Percentiles rank a stretch among this genome's conserved stretches.
phyloP scores from a whole-genome alignment of 179 eudicot genomes.

The Silene noctiflora region DNA sequence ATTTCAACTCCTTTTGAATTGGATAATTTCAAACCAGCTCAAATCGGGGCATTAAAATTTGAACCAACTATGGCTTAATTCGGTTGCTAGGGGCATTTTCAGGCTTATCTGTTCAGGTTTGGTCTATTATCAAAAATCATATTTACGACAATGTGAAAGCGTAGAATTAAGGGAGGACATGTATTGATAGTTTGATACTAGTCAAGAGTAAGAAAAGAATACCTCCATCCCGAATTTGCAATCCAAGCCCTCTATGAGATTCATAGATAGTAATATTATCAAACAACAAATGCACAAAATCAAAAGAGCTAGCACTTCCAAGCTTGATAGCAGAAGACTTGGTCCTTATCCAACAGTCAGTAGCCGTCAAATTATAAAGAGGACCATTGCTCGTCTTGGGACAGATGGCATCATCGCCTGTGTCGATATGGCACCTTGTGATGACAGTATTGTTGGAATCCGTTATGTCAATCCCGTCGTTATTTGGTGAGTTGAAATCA shows the following conservation, averaged over 20 bases:
- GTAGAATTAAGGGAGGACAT: not conserved
- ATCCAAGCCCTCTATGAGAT: constrained; percentile 87
- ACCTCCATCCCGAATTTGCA: constrained; percentile 99
- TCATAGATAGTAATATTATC: constrained; percentile 77
- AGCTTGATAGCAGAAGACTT: constrained; percentile 94
- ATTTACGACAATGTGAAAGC: not conserved
- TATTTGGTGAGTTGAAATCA: constrained; percentile 81
- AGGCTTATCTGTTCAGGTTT: no score
- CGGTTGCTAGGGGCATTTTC: no score
- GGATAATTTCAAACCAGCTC: no score
- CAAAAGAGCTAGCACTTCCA: constrained; percentile 84
- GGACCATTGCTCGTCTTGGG: constrained; percentile 77
- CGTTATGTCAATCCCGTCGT: constrained; percentile 88
- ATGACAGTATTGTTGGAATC: constrained; percentile 87
- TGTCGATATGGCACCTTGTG: constrained; percentile 79
- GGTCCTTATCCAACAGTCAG: constrained; percentile 81
- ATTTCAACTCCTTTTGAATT: no score
- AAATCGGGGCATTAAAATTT: no score
- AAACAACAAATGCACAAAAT: constrained; percentile 62
- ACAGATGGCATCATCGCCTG: constrained; percentile 97
- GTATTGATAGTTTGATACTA: no score
- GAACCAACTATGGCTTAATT: no score
- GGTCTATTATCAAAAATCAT: not conserved
- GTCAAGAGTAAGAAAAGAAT: constrained; percentile 6
- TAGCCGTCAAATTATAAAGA: constrained; percentile 76